These are phyloP conservation scores for Melaleuca alternifolia DNA, from an alignment of 345 rosid genomes.

Conservation along the genomic window DNA sequence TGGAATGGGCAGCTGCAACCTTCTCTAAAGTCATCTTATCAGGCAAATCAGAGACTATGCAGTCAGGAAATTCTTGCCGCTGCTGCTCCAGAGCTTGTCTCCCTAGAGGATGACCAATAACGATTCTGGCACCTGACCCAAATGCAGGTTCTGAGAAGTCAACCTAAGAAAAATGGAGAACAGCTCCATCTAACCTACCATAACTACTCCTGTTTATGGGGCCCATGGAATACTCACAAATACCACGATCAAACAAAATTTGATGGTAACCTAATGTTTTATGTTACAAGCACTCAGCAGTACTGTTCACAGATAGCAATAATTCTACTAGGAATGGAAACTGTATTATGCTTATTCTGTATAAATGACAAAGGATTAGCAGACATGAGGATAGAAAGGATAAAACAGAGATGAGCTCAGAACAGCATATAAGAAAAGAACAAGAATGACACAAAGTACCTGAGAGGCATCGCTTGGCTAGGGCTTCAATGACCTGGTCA, in stretches of 20 bases:
- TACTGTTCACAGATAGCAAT: background rate
- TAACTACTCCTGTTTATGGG: background rate
- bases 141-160: background rate
- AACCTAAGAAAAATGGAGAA: background rate
- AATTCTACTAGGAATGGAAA: background rate
- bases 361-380: background rate
- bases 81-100: conserved; percentile 55
- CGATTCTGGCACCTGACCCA: conserved; percentile 60
- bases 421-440: background rate
- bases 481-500: conserved; percentile 39
- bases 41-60: conserved; percentile 64
- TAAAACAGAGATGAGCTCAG: background rate
- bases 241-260: background rate
- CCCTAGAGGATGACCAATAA: conserved; percentile 78
- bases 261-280: background rate
- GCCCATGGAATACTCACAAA: background rate
- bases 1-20: conserved; percentile 41
- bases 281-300: background rate
- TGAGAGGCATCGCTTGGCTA: conserved; percentile 47
- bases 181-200: background rate
- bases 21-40: conserved; percentile 45
- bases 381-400: background rate
- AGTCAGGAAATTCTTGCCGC: conserved; percentile 46
- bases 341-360: background rate
- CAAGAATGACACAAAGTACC: conserved; percentile 34